phyloP scores from a whole-genome alignment of 2,329 filamentous ascomycete species.

The Zalaria obscura region DNA sequence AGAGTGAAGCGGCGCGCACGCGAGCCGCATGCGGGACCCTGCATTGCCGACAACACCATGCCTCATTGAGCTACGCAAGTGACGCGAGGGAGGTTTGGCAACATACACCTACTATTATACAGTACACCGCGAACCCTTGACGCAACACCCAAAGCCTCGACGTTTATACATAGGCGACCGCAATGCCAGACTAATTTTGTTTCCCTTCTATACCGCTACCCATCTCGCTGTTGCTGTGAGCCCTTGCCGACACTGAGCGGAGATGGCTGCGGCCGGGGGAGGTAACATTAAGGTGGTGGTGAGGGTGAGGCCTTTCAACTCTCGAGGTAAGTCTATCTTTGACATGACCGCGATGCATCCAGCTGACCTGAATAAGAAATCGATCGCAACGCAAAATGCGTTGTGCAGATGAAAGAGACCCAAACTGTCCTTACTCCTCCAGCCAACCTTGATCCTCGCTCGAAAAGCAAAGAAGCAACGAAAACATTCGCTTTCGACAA shows the following conservation, averaged over 20 bases:
- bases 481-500: constrained; percentile 93
- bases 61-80: no score
- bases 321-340: constrained; percentile 50
- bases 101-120: no score
- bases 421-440: constrained; percentile 79
- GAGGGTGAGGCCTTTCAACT: constrained; percentile 88
- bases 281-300: constrained; percentile 99
- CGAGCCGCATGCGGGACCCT: no score
- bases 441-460: constrained; percentile 39
- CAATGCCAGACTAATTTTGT: no score
- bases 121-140: no score
- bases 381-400: constrained; percentile 86
- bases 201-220: no score
- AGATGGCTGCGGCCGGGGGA: constrained; percentile 59
- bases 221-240: no score
- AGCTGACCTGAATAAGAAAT: constrained; percentile 48
- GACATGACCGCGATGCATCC: background rate
- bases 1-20: no score
- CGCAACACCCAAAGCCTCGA: no score
- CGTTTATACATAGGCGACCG: no score
- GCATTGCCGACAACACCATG: no score
- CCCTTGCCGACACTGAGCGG: constrained; percentile 1
- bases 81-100: no score
- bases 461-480: constrained; percentile 51
- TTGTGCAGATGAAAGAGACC: constrained; percentile 87